Evolutionary conservation across 768 basidiomycete genomes (phyloP).

Genomic region (Lactarius hengduanensis): DNA sequence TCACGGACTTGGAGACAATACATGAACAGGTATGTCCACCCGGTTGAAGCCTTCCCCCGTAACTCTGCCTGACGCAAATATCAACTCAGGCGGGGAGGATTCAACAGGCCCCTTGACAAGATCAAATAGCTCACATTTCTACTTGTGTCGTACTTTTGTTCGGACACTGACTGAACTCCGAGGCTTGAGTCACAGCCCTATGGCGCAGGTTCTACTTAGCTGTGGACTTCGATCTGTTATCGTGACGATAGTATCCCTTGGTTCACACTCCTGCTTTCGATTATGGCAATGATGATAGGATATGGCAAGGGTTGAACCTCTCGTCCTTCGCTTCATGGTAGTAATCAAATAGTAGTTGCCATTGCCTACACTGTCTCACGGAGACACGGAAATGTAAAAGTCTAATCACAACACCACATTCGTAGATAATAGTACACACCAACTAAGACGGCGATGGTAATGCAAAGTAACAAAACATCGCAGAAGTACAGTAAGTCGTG

Average conservation of each 20-base stretch:
- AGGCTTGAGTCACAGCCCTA: neutral
- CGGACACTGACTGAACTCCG: neutral
- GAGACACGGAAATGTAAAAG: slow-evolving; percentile 7
- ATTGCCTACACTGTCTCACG: slow-evolving; percentile 2
- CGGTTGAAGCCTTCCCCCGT: slow-evolving; percentile 24
- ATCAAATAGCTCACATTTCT: slow-evolving; percentile 59
- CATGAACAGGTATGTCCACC: slow-evolving; percentile 77
- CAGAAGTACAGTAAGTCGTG: slow-evolving; percentile 24
- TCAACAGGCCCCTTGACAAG: slow-evolving; percentile 93
- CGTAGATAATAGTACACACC: slow-evolving; percentile 26
- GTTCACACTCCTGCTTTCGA: neutral
- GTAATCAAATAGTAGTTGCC: neutral
- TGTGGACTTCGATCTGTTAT: neutral
- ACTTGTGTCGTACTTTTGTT: neutral
- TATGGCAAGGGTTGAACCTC: neutral
- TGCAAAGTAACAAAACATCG: slow-evolving; percentile 22
- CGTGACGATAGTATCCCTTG: neutral
- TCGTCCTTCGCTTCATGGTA: too few relatives aligned
- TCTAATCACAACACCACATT: slow-evolving; percentile 20
- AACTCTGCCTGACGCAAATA: slow-evolving; percentile 3
- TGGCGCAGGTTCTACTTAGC: neutral
- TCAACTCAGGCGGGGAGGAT: slow-evolving; percentile 66
- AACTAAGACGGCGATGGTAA: slow-evolving; percentile 9
- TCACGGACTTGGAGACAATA: slow-evolving; percentile 94
- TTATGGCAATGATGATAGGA: neutral